Evolutionary conservation across 441 rosid species (phyloP), one percentile per base, ranked within the genome.

Genomic region (Euphorbia schlechtendalii): DNA sequence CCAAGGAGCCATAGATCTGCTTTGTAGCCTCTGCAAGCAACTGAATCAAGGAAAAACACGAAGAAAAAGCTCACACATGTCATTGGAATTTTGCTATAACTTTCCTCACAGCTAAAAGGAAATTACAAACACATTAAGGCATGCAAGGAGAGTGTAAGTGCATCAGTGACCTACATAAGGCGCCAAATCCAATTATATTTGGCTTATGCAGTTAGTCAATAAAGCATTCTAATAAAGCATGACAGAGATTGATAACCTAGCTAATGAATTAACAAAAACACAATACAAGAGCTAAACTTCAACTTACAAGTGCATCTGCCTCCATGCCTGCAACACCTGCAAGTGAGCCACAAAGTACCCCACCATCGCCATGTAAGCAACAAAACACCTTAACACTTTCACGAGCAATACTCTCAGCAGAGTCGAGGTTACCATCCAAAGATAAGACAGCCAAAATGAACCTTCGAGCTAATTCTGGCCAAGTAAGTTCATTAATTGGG

Each of bases 321-420:
- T 92, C 99, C 92, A 95, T 88, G 68, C 95, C 98, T 69, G 86
- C 92, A 73, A 95, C 85, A 74, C 99, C 99, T 61, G 89, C 78
- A 64, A 89, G 96, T 41, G 98, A 83, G 72, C 98, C 99, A 70
- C 97, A 92, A 67, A 92, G 90, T 72, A 92, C 76, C 57, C 99
- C 99, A 27, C 99, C 99, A 84, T 95, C 99, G 70, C 99, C 99
- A 79, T 82, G 92, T 76, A 95, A 82, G 83, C 98, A 92, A 66
- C 95, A 88, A 55, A 85, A 89, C 45, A 95, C 90, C 81, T 82
- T 95, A 62, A 82, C 84, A 78, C 96, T 83, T 79, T 91, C 99
- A 78, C 94, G 92, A 61, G 85, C 80, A 71, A 80, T 81, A 75
- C 82, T 78, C 76, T 92, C 99, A 62, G 87, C 76, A 70, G 98